phyloP scores from a whole-genome alignment of 805 yeast species.

The Kregervanrija fluxuum region DNA sequence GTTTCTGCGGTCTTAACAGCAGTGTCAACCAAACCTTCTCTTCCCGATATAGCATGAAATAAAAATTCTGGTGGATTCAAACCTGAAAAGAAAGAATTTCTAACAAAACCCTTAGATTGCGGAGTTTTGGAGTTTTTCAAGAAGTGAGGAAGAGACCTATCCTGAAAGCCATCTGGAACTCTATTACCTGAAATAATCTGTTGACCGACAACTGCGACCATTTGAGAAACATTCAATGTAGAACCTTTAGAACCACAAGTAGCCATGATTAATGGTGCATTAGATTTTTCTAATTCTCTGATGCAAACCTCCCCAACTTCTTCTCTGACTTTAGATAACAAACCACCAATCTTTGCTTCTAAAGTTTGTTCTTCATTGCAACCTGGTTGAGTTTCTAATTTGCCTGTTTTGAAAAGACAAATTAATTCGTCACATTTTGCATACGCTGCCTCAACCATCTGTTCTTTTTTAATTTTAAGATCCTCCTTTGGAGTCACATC shows the following conservation, averaged over 20 bases:
- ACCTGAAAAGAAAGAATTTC: conserved; percentile 93
- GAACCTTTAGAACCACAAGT: conserved; percentile 99
- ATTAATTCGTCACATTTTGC: conserved; percentile 87
- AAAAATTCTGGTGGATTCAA: conserved; percentile 93
- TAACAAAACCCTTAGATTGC: conserved; percentile 94
- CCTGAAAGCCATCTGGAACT: conserved; percentile 99
- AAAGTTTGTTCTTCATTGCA: conserved; percentile 97
- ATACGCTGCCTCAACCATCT: conserved; percentile 86
- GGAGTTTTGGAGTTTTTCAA: conserved; percentile 94
- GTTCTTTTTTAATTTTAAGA: conserved; percentile 71
- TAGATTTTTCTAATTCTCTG: conserved; percentile 76
- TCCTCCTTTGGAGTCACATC: conserved; percentile 92
- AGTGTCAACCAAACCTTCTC: conserved; percentile 99
- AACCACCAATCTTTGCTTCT: conserved; percentile 95
- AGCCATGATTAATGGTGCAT: conserved; percentile 98
- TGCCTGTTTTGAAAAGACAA: conserved; percentile 68
- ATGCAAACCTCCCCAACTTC: conserved; percentile 98
- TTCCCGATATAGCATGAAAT: conserved; percentile 97
- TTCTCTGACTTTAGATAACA: conserved; percentile 94
- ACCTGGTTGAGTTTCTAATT: conserved; percentile 96
- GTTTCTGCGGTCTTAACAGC: conserved; percentile 93
- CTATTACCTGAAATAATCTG: conserved; percentile 98
- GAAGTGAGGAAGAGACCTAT: conserved; percentile 95
- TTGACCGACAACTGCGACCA: conserved; percentile 99
- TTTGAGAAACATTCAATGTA: conserved; percentile 94